These are phyloP conservation scores for Xylariaceae sp. DNA, from an alignment of 2,329 filamentous ascomycete genomes.

Conservation along the genomic window DNA sequence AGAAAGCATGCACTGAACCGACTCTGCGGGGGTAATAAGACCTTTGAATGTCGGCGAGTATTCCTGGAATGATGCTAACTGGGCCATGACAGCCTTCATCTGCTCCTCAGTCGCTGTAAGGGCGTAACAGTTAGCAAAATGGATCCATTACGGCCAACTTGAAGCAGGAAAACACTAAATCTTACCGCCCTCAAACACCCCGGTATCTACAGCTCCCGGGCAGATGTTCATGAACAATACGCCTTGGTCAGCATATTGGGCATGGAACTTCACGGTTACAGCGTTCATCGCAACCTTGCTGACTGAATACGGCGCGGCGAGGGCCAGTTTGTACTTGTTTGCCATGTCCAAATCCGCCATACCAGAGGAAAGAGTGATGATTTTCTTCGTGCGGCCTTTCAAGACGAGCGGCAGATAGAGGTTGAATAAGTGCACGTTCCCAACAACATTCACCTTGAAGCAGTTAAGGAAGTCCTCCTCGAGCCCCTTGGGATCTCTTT, in stretches of 20 bases:
- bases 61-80: slow-evolving; percentile 25
- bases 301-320: slow-evolving; percentile 57
- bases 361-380: slow-evolving; percentile 57
- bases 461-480: slow-evolving; percentile 42
- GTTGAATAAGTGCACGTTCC: slow-evolving; percentile 58
- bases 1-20: slow-evolving; percentile 25
- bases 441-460: slow-evolving; percentile 56
- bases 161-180: background rate
- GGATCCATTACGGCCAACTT: slow-evolving; percentile 9
- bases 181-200: slow-evolving; percentile 26
- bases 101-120: slow-evolving; percentile 15
- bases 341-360: slow-evolving; percentile 46
- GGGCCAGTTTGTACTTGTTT: slow-evolving; percentile 46
- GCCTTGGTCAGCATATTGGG: slow-evolving; percentile 49
- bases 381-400: slow-evolving; percentile 58
- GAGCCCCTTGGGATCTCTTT: slow-evolving; percentile 41
- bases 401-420: slow-evolving; percentile 58
- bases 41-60: slow-evolving; percentile 37
- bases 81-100: background rate
- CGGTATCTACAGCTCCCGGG: slow-evolving; percentile 51
- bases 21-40: slow-evolving; percentile 23
- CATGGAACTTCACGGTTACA: slow-evolving; percentile 47
- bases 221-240: slow-evolving; percentile 52
- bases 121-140: background rate
- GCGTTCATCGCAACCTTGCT: slow-evolving; percentile 39